These are phyloP conservation scores for Eutypa lata DNA, from an alignment of 2,329 filamentous ascomycete genomes.

Conservation along the genomic window DNA sequence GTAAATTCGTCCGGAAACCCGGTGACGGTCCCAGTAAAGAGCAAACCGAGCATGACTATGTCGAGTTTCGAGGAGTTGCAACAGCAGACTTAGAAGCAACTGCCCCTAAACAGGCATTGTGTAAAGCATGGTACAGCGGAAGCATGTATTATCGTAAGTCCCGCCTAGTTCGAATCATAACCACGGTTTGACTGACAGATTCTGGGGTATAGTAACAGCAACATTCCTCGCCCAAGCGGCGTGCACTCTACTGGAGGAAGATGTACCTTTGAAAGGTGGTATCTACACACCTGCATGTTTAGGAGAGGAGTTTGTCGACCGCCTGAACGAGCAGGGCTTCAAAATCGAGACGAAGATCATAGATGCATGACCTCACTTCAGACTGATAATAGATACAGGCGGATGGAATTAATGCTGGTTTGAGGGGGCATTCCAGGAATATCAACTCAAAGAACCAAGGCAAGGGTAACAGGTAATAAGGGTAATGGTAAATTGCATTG, in stretches of 20 bases:
- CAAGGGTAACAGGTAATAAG: too few species aligned
- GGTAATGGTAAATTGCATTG: too few species aligned
- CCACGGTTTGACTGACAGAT: background rate
- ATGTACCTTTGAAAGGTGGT: conserved; percentile 60
- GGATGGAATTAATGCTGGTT: too few species aligned
- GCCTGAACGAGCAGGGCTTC: conserved; percentile 59
- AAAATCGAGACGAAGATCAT: conserved; percentile 55
- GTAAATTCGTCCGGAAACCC: conserved; percentile 46
- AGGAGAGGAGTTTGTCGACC: conserved; percentile 64
- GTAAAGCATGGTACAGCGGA: conserved; percentile 54
- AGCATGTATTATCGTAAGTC: conserved; percentile 62
- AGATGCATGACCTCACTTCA: conserved; percentile 19
- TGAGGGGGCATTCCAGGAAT: too few species aligned
- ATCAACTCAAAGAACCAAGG: too few species aligned
- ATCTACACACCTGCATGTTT: conserved; percentile 70
- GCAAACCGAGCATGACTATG: conserved; percentile 52
- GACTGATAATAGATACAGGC: background rate
- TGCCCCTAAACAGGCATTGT: conserved; percentile 48
- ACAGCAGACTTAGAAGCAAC: conserved; percentile 48
- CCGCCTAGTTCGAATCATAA: conserved; percentile 4
- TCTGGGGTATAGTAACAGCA: conserved; percentile 56
- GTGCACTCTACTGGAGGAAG: conserved; percentile 61
- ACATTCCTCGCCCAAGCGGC: conserved; percentile 63
- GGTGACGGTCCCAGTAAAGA: conserved; percentile 54
- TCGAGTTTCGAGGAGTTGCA: conserved; percentile 64